Evolutionary conservation across 805 yeast species (phyloP), one percentile per base, ranked within the genome.

Genomic region (Teunomyces pallodes): DNA sequence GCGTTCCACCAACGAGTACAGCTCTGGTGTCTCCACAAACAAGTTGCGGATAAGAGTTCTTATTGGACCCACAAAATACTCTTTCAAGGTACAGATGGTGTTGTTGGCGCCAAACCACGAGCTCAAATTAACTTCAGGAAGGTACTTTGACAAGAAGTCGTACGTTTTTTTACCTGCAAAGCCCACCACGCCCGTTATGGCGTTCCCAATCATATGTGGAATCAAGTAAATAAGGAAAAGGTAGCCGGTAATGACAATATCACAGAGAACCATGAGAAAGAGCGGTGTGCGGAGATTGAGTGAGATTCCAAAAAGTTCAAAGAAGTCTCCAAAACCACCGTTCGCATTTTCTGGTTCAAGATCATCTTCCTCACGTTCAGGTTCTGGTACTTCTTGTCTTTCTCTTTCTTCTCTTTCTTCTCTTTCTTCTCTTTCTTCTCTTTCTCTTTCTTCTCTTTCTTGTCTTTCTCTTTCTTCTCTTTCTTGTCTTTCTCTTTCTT

Each of bases 141-240:
- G 8, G 14, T 24, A 38, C 27, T 24, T 24, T 14, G 8, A 3
- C 4, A 12, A 13, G 4, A 24, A 2, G 17, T 3, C 4, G 39
- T 14, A 8, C 2, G 39, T 30, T n/a, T 14, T 10, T 30, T 26
- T 27, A 13, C 31, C n/a, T 5, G n/a, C 41, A 6, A 24, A 20
- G 5, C 41, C 45, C 3, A 32, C n/a, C 20, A 42, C 7, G 13
- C 20, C 29, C 3, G 27, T 29, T 17, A 42, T 28, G n/a, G 20
- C 20, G 27, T 32, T 42, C 8, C 85, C 86, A 3, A 77, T 40
- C 38, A 73, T 55, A 5, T 79, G 74, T 9, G 86, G 85, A 2
- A 79, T 50, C 13, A 76, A 63, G 54, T 79, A 81, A 0, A 77
- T 65, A 10, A 70, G 39, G 28, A 74, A 63, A 33, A 79, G 56